Base-by-base conservation (phyloP, 1,284 basidiomycete genomes). In the Fomitopsis betulina region DNA sequence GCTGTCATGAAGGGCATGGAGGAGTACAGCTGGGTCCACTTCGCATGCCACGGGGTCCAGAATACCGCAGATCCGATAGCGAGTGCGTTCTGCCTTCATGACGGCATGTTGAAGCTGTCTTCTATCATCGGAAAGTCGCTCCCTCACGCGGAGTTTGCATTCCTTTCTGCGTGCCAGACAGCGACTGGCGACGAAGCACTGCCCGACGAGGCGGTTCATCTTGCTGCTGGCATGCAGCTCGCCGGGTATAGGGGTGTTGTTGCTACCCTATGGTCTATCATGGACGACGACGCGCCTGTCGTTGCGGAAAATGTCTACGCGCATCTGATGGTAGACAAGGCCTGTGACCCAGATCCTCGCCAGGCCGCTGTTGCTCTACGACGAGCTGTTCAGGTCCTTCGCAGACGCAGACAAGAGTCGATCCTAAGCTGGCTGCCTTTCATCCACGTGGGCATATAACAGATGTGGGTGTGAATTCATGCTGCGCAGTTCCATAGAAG, bases 1-100 rank as follows among this genome's bases (percentile, higher is more conserved):
- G 39, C 37, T 23, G 67, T 68, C 19, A 32, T 67, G 38, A 55
- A 58, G 3, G 56, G 19, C 3, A 63, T 73, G 43, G 39, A 57
- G 19, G 55, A 61, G 0, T 60, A 57, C 40, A 52, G 35, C 15
- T 69, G 63, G 60, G 57, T 70, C 17, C 71, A 73, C 52, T 63
- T 73, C 56, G 68, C 71, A 25, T 72, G 72, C 47, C 71, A 73
- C 56, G 71, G 63, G 8, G 10, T 59, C 0, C 67, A 71, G 37
- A 54, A 69, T 19, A 33, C 35, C 12, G n/a, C 21, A 10, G 21
- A 23, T 21, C 51, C 51, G 7, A n/a, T 23, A 7, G 42, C 58
- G 21, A 64, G 59, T 57, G 59, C 54, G 3, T 61, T 67, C 53
- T 45, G 42, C 21, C 57, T 68, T 51, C 39, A 56, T 35, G 54